Evolutionary conservation across 2,329 filamentous ascomycete genomes (phyloP), one percentile per base, ranked within the genome.

Genomic region (Alternaria alternata): DNA sequence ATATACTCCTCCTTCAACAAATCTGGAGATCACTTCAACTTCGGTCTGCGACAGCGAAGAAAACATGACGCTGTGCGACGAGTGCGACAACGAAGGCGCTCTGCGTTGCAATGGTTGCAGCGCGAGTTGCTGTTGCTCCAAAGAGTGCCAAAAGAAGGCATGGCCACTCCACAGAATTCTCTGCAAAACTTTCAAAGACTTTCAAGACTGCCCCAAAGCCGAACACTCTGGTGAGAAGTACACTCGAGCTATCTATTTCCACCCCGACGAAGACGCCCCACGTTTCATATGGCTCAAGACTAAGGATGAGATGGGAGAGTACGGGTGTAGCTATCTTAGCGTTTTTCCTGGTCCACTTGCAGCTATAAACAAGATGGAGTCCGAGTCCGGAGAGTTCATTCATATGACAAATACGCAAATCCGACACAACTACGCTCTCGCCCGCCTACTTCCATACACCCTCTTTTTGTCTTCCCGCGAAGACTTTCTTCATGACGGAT

Each of bases 71-170:
- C 16, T 38, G 16, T 38, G 34, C 6, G 34, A 38, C 14, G 34
- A 38, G 34, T n/a, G 34, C 34, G 7, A 38, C 16, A 38, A 38
- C 34, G 34, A 38, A 38, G 34, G 34, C 34, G 34, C 34, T 16
- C 14, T 38, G 34, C 16, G 34, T 8, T 38, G 16, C 34, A 16
- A 5, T n/a, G 16, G 16, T 38, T 38, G 16, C 16, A 14, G 34
- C 16, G 16, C 14, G 34, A 24, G 49, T 22, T 52, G 34, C 12
- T 38, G 42, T 12, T 52, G 49, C n/a, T 42, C 24, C 6, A 30
- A 52, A n/a, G 36, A 14, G 11, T 52, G 49, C 12, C 49, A 41
- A 24, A 52, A 41, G 36, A 52, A 52, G 24, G 32, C 49, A 7
- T 52, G 36, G 49, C 8, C n/a, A 16, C 16, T n/a, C 12, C 34